Evolutionary conservation across 345 rosid species (phyloP).

Genomic region (Trapa bicornis): DNA sequence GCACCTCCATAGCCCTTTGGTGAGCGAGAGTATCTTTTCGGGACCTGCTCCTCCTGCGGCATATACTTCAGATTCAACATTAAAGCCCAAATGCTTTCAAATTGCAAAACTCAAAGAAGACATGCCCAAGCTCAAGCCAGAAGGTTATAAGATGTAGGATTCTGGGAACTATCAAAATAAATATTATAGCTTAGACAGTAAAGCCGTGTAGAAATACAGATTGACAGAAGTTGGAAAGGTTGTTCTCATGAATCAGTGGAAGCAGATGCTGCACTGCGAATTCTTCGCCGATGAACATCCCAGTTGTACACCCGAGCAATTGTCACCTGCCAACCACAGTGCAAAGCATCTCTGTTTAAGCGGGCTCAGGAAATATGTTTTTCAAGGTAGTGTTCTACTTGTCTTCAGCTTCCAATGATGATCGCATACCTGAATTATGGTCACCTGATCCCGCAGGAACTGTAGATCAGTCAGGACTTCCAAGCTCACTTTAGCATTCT

Average conservation of each 20-base stretch:
- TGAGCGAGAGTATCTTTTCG: too few species aligned
- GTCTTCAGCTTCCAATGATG: background rate
- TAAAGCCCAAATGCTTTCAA: too few species aligned
- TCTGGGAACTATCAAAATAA: background rate
- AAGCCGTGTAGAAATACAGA: background rate
- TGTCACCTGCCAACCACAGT: slow-evolving; percentile 41
- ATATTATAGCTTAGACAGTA: background rate
- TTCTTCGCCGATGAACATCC: slow-evolving; percentile 85
- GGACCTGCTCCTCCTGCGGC: too few species aligned
- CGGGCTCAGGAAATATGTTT: background rate
- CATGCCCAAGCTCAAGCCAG: too few species aligned
- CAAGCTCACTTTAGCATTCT: slow-evolving; percentile 89
- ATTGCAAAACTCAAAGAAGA: too few species aligned
- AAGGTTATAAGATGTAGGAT: too few species aligned
- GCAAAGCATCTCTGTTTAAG: background rate
- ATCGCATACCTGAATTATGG: slow-evolving; percentile 67
- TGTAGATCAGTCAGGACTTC: slow-evolving; percentile 80
- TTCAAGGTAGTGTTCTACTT: background rate
- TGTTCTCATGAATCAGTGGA: slow-evolving; percentile 24
- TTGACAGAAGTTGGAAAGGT: background rate
- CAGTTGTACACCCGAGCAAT: slow-evolving; percentile 79
- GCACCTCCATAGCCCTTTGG: too few species aligned
- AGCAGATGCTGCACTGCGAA: slow-evolving; percentile 36
- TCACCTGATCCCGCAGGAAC: slow-evolving; percentile 90
- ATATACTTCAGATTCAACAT: too few species aligned